These are phyloP conservation scores for Pichia sp. DNA, from an alignment of 1,139 yeast species.

Conservation along the genomic window DNA sequence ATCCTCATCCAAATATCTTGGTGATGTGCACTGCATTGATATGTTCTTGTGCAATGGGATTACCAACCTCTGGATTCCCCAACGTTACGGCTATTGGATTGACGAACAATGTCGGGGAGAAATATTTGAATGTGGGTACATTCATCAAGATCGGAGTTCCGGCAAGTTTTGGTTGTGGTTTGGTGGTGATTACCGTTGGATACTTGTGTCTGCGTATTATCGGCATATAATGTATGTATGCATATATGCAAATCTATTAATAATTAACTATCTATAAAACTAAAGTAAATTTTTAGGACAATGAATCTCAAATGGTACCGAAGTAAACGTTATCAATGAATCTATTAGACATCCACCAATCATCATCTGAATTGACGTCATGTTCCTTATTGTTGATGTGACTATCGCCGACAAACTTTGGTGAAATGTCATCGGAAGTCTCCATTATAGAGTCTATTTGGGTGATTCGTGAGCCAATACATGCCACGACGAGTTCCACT, in stretches of 20 bases:
- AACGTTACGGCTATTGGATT: constrained; percentile 92
- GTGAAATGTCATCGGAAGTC: too few species aligned
- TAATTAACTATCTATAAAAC: background rate
- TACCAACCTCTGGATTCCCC: constrained; percentile 96
- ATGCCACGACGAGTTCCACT: constrained; percentile 64
- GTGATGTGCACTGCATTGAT: constrained; percentile 80
- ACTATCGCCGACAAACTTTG: background rate
- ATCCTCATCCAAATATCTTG: constrained; percentile 64
- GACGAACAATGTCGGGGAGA: constrained; percentile 83
- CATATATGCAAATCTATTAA: background rate
- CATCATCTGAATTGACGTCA: constrained; percentile 27
- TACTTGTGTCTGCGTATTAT: constrained; percentile 54
- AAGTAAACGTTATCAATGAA: constrained; percentile 75
- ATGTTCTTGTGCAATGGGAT: constrained; percentile 91
- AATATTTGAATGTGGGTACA: constrained; percentile 74
- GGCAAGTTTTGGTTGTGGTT: constrained; percentile 64
- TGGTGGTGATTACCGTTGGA: constrained; percentile 70
- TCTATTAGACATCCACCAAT: constrained; percentile 61
- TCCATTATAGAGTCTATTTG: constrained; percentile 1
- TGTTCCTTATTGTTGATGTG: constrained; percentile 24
- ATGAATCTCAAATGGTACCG: constrained; percentile 43
- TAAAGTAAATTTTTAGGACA: background rate
- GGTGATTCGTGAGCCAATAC: too few species aligned
- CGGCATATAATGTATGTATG: constrained; percentile 15
- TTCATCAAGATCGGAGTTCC: constrained; percentile 89